phyloP scores from a whole-genome alignment of 106 monocot species.

The Phalaenopsis equestris region DNA sequence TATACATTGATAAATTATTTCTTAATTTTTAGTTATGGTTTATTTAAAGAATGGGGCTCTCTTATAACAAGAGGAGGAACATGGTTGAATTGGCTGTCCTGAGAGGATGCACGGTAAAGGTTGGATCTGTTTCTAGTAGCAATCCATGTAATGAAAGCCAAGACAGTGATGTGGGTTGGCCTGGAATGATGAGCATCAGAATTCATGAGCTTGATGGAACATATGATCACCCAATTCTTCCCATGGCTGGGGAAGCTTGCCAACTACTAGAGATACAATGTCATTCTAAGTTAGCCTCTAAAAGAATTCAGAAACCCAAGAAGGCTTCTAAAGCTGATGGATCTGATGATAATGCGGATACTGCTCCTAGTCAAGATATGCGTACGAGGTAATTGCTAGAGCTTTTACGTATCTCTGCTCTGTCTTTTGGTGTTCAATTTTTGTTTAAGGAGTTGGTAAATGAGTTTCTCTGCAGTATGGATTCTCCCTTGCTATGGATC shows the following conservation, averaged over 20 bases:
- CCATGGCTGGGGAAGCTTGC: slow-evolving; percentile 76
- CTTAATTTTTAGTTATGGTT: slow-evolving; percentile 4
- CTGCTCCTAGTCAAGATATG: slow-evolving; percentile 34
- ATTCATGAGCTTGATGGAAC: slow-evolving; percentile 95
- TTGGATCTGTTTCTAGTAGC: slow-evolving; percentile 13
- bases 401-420: background rate
- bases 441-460: background rate
- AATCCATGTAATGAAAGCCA: slow-evolving; percentile 34
- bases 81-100: slow-evolving; percentile 81
- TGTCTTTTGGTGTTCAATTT: background rate
- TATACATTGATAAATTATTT: background rate
- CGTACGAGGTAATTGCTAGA: slow-evolving; percentile 40
- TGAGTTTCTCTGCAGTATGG: slow-evolving; percentile 42
- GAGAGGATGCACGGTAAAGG: slow-evolving; percentile 57
- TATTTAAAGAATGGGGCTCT: slow-evolving; percentile 66
- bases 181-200: slow-evolving; percentile 98
- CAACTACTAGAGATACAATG: slow-evolving; percentile 92
- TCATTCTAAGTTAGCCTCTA: slow-evolving; percentile 82
- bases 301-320: slow-evolving; percentile 79
- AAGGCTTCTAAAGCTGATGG: slow-evolving; percentile 83
- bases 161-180: slow-evolving; percentile 76
- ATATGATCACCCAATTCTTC: slow-evolving; percentile 84
- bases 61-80: slow-evolving; percentile 85
- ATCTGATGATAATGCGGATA: slow-evolving; percentile 89
- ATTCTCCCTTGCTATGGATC: slow-evolving; percentile 92